Evolutionary conservation across 169 alveolate species (phyloP), one percentile per base, ranked within the genome.

Genomic region (Babesia caballi): DNA sequence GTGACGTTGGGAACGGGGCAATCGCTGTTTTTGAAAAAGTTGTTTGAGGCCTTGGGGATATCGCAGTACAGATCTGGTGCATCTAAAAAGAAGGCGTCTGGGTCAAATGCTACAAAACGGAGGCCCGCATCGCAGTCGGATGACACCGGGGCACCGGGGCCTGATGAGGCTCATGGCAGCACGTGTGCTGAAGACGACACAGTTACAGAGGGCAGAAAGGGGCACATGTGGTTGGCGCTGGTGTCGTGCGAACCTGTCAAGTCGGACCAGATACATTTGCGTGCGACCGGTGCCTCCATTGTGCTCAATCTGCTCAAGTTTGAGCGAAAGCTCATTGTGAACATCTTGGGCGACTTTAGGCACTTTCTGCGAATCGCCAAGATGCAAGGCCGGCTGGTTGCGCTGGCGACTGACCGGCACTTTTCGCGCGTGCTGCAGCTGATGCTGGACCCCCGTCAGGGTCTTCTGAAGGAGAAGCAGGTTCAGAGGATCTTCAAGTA

Each of bases 381-480:
- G 25, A 27, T 59, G 23, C 66, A 51, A 8, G 50, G 36, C 27
- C n/a, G 25, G 33, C 4, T 76, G 32, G 46, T 38, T 15, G 54
- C 35, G 4, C 61, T 76, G 0, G 61, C 72, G 28, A 60, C 77
- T 5, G 85, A 76, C 33, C 40, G 61, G n/a, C 81, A 76, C 41
- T 76, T 66, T 23, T 76, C 85, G 2, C 21, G 87, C 21, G 87
- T 78, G 32, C 57, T 78, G 41, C 87, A 78, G 69, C 40, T 40
- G 36, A 35, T 78, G 60, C 68, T 78, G 6, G 87, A 78, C 69
- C 76, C 44, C 33, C 69, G 74, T 44, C 81, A 60, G 42, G 72
- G 66, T 8, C 72, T 76, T 12, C 25, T 76, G 32, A 56, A 21
- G 54, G 85, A 76, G 33, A 76, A 76, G 58, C 52, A 38, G 27